Conservation (phyloP, 1,284 basidiomycete genomes). For the Fomitopsis betulina region DNA sequence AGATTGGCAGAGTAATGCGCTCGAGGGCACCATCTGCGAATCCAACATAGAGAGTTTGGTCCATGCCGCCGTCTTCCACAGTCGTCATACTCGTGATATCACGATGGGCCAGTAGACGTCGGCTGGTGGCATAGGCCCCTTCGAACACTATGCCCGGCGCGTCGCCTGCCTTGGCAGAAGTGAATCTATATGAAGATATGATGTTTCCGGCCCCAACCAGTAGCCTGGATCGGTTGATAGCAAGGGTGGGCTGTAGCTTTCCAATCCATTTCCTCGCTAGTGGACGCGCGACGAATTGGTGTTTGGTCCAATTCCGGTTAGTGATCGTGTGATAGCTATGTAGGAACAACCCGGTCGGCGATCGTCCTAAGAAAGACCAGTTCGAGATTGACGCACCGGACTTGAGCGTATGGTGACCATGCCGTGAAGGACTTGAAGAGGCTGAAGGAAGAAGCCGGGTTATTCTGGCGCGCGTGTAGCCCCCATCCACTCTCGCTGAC, state of each 20-base stretch:
- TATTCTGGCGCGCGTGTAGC: conserved; percentile 42
- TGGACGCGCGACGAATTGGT: conserved; percentile 59
- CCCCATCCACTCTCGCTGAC: conserved; percentile 60
- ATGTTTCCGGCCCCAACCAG: conserved; percentile 57
- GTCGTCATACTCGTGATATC: conserved; percentile 53
- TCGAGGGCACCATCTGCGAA: conserved; percentile 60
- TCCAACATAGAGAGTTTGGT: conserved; percentile 51
- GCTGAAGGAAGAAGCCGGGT: conserved; percentile 52
- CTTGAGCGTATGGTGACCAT: conserved; percentile 45
- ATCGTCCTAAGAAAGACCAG: background rate
- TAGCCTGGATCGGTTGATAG: conserved; percentile 51
- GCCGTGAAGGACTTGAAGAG: conserved; percentile 37
- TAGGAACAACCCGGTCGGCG: background rate
- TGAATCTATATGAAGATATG: conserved; percentile 59
- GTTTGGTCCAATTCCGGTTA: conserved; percentile 51
- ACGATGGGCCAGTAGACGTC: conserved; percentile 30
- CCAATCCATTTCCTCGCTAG: conserved; percentile 58
- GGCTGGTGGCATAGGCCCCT: conserved; percentile 39
- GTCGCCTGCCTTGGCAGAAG: conserved; percentile 21
- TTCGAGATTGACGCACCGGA: conserved; percentile 22
- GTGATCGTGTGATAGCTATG: conserved; percentile 46
- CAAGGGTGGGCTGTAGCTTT: conserved; percentile 56
- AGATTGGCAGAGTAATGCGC: conserved; percentile 34
- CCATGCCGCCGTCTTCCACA: conserved; percentile 42
- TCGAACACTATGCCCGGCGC: conserved; percentile 47